phyloP scores from a whole-genome alignment of 345 rosid species.

The Dimocarpus longan region DNA sequence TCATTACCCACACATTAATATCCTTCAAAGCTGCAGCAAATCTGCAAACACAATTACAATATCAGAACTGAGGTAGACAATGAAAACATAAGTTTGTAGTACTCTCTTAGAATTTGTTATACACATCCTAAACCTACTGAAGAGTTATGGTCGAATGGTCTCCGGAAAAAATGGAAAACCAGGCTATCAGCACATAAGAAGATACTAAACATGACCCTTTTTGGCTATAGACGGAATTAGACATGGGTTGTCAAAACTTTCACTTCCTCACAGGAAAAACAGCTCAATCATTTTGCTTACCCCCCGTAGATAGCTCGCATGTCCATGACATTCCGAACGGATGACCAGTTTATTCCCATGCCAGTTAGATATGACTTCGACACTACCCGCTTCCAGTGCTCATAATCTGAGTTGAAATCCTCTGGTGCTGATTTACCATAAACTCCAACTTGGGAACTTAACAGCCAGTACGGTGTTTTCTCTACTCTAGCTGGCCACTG shows the following conservation, averaged over 20 bases:
- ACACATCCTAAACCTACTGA: not conserved
- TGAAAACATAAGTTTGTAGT: not conserved
- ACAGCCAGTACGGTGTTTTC: conserved; percentile 83
- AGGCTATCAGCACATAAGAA: not conserved
- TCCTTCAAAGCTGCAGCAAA: conserved; percentile 92
- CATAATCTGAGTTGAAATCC: conserved; percentile 72
- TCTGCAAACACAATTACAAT: conserved; percentile 45
- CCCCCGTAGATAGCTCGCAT: conserved; percentile 96
- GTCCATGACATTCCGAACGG: conserved; percentile 94
- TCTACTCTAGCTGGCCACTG: conserved; percentile 88
- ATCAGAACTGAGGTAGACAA: conserved; percentile 18
- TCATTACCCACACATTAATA: conserved; percentile 89
- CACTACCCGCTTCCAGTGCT: conserved; percentile 93
- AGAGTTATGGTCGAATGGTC: not conserved
- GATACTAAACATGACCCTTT: not conserved
- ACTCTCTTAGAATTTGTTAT: not conserved
- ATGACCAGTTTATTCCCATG: conserved; percentile 82
- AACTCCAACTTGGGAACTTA: conserved; percentile 83
- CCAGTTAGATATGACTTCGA: conserved; percentile 80
- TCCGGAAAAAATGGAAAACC: not conserved
- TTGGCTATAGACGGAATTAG: not conserved
- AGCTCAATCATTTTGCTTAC: conserved; percentile 41
- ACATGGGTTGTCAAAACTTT: not conserved
- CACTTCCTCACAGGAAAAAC: not conserved
- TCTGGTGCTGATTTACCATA: conserved; percentile 92